Evolutionary conservation across 169 alveolate genomes (phyloP).

Genomic region (Plasmodium relictum): DNA sequence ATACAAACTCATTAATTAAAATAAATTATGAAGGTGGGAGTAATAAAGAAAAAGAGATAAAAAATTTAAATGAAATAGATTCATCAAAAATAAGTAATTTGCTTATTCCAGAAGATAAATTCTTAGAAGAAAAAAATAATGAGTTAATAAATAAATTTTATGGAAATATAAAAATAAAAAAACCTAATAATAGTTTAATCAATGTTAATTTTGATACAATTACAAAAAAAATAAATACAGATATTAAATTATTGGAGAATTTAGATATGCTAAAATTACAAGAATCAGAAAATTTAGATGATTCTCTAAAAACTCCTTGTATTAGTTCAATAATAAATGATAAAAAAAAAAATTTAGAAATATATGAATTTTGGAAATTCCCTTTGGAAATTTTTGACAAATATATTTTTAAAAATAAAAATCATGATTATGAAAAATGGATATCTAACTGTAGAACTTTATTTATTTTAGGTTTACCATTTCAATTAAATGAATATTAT

Average conservation of each 20-base stretch:
- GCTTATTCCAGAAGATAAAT: conserved; percentile 23
- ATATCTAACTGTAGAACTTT: conserved; percentile 31
- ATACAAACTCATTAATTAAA: not conserved
- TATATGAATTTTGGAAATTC: conserved; percentile 4
- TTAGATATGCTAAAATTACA: conserved; percentile 30
- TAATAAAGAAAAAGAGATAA: not conserved
- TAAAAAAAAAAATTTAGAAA: not conserved
- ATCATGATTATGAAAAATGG: conserved; percentile 59
- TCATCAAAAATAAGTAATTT: not conserved
- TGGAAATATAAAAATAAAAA: conserved; percentile 37
- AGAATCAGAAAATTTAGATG: conserved; percentile 17
- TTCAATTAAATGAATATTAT: conserved; percentile 2
- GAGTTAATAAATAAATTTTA: conserved; percentile 29
- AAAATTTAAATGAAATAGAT: too few relatives aligned
- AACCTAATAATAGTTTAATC: conserved; percentile 1
- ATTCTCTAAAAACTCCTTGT: conserved; percentile 24
- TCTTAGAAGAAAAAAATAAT: conserved; percentile 10
- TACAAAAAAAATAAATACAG: conserved; percentile 35
- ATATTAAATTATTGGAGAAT: conserved; percentile 8
- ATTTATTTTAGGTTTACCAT: conserved; percentile 28
- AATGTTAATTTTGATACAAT: not conserved
- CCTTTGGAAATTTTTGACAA: conserved; percentile 39
- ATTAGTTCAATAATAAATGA: conserved; percentile 6
- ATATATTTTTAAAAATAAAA: conserved; percentile 37
- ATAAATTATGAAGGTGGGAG: not conserved